A percentile compares a stretch with the other conserved stretches of the same genome.
phyloP scores from a whole-genome alignment of 371 early-diverging fungal genomes.

The Mortierella sp. region DNA sequence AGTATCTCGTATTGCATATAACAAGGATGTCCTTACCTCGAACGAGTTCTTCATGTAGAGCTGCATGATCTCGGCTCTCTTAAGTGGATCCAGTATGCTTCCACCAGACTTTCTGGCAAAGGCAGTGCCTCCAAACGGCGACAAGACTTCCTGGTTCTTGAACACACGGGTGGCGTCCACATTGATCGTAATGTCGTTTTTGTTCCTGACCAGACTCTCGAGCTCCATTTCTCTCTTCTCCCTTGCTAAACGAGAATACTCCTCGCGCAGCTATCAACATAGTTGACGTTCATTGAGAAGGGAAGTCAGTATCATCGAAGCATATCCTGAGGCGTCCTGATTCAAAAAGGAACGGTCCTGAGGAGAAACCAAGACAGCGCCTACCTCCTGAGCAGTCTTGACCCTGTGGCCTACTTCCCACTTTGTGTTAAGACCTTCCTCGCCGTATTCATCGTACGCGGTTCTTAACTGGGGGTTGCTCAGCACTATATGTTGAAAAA shows the following conservation, averaged over 20 bases:
- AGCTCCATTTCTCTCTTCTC: conserved; percentile 81
- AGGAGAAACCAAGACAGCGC: background rate
- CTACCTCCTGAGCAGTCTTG: conserved; percentile 88
- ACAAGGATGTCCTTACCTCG: conserved; percentile 65
- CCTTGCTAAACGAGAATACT: conserved; percentile 83
- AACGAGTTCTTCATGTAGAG: conserved; percentile 88
- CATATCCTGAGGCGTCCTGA: background rate
- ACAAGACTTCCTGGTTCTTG: conserved; percentile 64
- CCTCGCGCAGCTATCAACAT: conserved; percentile 76
- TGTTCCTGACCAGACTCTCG: conserved; percentile 84
- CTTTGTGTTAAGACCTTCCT: conserved; percentile 80
- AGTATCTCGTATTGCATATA: background rate
- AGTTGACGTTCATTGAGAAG: background rate
- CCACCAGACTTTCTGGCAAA: conserved; percentile 34
- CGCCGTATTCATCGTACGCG: conserved; percentile 95
- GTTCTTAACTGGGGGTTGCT: conserved; percentile 84
- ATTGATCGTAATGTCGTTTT: conserved; percentile 69
- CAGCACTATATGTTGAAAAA: conserved; percentile 69
- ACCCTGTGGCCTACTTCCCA: conserved; percentile 85
- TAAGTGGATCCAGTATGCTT: conserved; percentile 53
- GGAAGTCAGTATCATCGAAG: background rate
- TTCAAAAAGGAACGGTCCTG: background rate
- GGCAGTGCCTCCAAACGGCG: conserved; percentile 61
- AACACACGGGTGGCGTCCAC: conserved; percentile 71
- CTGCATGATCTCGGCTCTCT: conserved; percentile 74